Base-by-base conservation (phyloP, 2,329 filamentous ascomycete species). In the Amauroascus verrucosus region DNA sequence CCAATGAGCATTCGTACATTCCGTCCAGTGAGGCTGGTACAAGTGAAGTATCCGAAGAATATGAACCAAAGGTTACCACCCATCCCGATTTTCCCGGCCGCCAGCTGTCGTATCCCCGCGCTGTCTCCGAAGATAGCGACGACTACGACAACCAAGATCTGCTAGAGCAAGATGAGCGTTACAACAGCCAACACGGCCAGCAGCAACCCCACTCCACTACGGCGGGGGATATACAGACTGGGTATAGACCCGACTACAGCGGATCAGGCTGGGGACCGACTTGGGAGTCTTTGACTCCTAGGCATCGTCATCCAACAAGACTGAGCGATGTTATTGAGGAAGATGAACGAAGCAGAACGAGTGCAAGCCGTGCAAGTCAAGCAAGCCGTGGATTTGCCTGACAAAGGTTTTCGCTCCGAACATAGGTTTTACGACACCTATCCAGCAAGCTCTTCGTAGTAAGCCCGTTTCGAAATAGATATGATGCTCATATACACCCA, bases 301-400 rank as follows among this genome's bases (percentile, higher is more conserved):
- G 75, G 53, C 89, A 95, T 68, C 87, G 93, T 60, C 88, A 95
- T 69, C 89, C 89, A 0, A 95, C 89, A 7, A 76, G 90, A 54
- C 74, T 95, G 58, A 95, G 88, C 67, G 89, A 95, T 69, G 89
- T 95, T 26, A 77, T 93, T 28, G 85, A 89, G 64, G 88, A 94
- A 58, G 87, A 93, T 60, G 88, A 94, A 69, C 77, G 82, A 48
- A 87, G 85, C 52, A 69, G 72, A 30, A 75, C 75, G n/a, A 77
- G 70, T 65, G 80, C 85, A 20, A 87, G 85, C 13, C 86, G 85
- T 60, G 82, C 82, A 9, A 84, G 82, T 65, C 78, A 82, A 57
- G 68, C 76, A 58, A 82, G 66, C 50, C 61, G 64, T 22, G 66
- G 65, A 53, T 57, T 70, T 57, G 45, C 46, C 28, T 56, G 46